phyloP scores from a whole-genome alignment of 2,329 filamentous ascomycete genomes.

The Zasmidium angulare region DNA sequence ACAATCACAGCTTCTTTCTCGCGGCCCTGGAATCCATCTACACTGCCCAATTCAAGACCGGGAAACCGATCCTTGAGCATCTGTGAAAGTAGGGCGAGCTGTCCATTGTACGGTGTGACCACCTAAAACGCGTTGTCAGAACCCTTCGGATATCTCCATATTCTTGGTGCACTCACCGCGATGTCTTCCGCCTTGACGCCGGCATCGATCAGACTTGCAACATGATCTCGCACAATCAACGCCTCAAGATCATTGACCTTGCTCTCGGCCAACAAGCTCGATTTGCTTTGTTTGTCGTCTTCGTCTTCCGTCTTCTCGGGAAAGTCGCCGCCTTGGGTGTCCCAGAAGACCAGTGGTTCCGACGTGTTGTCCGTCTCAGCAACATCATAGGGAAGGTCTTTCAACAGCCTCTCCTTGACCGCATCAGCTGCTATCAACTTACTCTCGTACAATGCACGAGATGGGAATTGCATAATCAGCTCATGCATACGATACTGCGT shows the following conservation, averaged over 20 bases:
- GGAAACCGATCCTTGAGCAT: conserved; percentile 78
- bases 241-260: conserved; percentile 94
- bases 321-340: conserved; percentile 88
- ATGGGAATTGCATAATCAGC: conserved; percentile 91
- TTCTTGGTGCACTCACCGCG: conserved; percentile 51
- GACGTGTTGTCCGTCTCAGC: conserved; percentile 79
- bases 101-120: conserved; percentile 94
- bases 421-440: conserved; percentile 77
- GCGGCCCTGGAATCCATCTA: conserved; percentile 94
- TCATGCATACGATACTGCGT: conserved; percentile 99
- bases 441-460: conserved; percentile 79
- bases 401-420: conserved; percentile 74
- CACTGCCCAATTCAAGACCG: conserved; percentile 89
- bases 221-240: conserved; percentile 74
- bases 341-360: conserved; percentile 88
- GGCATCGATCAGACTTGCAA: conserved; percentile 70
- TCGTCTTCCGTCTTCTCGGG: conserved; percentile 72
- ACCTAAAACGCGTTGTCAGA: conserved; percentile 40
- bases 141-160: background rate
- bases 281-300: conserved; percentile 50
- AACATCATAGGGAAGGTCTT: conserved; percentile 74
- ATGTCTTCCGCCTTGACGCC: conserved; percentile 83
- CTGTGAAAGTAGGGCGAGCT: conserved; percentile 73
- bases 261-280: conserved; percentile 66
- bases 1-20: conserved; percentile 96